These are phyloP conservation scores for Spizellomyces sp. DNA, from an alignment of 192 early-diverging fungal species.

Conservation along the genomic window DNA sequence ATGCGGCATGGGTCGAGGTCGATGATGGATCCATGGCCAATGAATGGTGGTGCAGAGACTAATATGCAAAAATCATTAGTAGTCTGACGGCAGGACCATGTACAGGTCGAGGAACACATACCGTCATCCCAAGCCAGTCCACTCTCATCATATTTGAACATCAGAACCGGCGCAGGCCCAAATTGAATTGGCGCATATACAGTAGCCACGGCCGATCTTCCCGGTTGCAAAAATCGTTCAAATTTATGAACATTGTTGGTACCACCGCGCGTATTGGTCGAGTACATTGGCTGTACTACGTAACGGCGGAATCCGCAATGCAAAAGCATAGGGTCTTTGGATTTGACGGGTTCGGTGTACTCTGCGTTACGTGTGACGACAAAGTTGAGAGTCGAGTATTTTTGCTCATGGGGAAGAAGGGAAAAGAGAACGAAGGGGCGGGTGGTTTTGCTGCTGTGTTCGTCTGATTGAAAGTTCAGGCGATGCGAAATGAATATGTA, in stretches of 20 bases:
- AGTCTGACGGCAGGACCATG: not conserved
- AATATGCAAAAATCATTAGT: not conserved
- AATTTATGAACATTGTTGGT: constrained; percentile 95
- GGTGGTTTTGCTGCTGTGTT: not conserved
- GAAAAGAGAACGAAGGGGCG: constrained; percentile 62
- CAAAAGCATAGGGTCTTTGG: constrained; percentile 89
- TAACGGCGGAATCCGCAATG: constrained; percentile 90
- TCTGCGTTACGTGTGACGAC: constrained; percentile 62
- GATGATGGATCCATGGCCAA: constrained; percentile 80
- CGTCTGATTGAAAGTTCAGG: not conserved
- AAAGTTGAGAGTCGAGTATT: constrained; percentile 87
- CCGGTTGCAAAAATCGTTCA: constrained; percentile 85
- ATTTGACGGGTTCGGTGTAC: constrained; percentile 79
- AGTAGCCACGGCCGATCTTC: constrained; percentile 75
- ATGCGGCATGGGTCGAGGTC: constrained; percentile 80
- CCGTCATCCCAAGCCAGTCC: constrained; percentile 11
- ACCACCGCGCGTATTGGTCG: constrained; percentile 77
- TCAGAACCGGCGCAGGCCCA: constrained; percentile 78
- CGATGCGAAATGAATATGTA: not conserved
- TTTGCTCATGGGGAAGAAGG: constrained; percentile 91
- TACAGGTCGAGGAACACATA: constrained; percentile 10
- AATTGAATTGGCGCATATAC: constrained; percentile 92
- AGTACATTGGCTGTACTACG: constrained; percentile 84
- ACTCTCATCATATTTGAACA: constrained; percentile 65
- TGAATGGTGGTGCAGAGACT: constrained; percentile 53